These are phyloP conservation scores for Beauveria australis DNA, from an alignment of 2,329 filamentous ascomycete species.

Conservation along the genomic window DNA sequence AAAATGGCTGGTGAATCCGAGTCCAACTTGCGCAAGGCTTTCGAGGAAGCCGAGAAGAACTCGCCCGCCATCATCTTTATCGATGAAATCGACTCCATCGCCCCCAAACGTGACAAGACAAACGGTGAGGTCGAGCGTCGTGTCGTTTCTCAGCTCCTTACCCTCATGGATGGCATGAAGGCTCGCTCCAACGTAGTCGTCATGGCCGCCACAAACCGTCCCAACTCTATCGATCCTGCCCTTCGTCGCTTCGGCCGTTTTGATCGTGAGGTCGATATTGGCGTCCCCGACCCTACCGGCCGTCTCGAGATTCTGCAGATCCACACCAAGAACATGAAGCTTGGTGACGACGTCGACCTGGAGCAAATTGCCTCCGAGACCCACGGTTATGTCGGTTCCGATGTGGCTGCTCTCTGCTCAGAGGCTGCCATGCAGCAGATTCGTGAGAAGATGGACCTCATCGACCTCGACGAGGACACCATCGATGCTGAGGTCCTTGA, in stretches of 20 bases:
- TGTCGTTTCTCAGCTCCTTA: slow-evolving; percentile 93
- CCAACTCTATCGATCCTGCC: slow-evolving; percentile 96
- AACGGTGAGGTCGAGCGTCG: slow-evolving; percentile 98
- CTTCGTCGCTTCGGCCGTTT: slow-evolving; percentile 97
- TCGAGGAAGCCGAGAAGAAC: slow-evolving; percentile 99
- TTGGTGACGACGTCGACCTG: slow-evolving; percentile 90
- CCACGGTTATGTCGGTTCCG: slow-evolving; percentile 97
- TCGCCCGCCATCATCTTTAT: slow-evolving; percentile 99
- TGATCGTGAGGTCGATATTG: slow-evolving; percentile 97
- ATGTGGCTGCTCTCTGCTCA: slow-evolving; percentile 95
- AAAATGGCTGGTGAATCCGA: slow-evolving; percentile 99
- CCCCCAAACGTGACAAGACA: slow-evolving; percentile 99
- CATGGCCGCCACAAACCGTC: slow-evolving; percentile 97
- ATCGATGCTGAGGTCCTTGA: slow-evolving; percentile 98
- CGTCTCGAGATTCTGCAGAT: slow-evolving; percentile 98
- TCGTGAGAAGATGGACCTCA: slow-evolving; percentile 99
- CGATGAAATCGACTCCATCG: slow-evolving; percentile 98
- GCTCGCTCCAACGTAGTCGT: slow-evolving; percentile 96
- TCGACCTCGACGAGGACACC: slow-evolving; percentile 96
- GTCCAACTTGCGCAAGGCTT: slow-evolving; percentile 97
- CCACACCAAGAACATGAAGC: slow-evolving; percentile 99
- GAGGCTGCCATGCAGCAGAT: slow-evolving; percentile 99
- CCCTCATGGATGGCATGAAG: slow-evolving; percentile 99
- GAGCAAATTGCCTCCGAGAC: slow-evolving; percentile 96
- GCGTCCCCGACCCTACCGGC: slow-evolving; percentile 93